phyloP scores from a whole-genome alignment of 176 grass and related monocot species.

The Aegilops bicornis region DNA sequence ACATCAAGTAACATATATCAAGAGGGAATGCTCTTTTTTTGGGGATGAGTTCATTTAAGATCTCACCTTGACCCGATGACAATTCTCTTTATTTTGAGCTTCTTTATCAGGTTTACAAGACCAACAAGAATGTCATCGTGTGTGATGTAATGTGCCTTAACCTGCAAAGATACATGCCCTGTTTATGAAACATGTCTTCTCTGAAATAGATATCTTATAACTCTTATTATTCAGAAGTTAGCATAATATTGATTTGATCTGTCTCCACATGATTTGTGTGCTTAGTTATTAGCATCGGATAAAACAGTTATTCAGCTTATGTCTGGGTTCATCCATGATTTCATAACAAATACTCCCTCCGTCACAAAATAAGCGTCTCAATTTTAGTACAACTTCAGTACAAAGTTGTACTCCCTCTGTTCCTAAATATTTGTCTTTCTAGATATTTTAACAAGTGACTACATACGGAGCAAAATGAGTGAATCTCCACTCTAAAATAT shows the following conservation, averaged over 20 bases:
- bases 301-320: conserved; percentile 5
- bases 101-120: conserved; percentile 46
- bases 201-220: neutral
- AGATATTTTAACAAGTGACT: too few species aligned
- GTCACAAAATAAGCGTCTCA: too few species aligned
- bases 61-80: conserved; percentile 53
- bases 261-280: neutral
- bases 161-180: conserved; percentile 27
- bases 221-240: neutral
- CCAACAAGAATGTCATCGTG: conserved; percentile 41
- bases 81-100: conserved; percentile 43
- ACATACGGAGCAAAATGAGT: too few species aligned
- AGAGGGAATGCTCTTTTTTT: neutral
- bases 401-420: too few species aligned
- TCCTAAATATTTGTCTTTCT: too few species aligned
- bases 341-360: neutral
- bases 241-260: neutral
- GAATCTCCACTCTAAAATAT: too few species aligned
- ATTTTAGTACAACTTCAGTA: too few species aligned
- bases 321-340: neutral
- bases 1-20: conserved; percentile 9
- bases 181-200: conserved; percentile 1
- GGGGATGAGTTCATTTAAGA: neutral
- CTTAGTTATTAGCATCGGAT: neutral
- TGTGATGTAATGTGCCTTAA: conserved; percentile 38